phyloP scores from a whole-genome alignment of 129 eudicot genomes.

The Gnaphalium uliginosum region DNA sequence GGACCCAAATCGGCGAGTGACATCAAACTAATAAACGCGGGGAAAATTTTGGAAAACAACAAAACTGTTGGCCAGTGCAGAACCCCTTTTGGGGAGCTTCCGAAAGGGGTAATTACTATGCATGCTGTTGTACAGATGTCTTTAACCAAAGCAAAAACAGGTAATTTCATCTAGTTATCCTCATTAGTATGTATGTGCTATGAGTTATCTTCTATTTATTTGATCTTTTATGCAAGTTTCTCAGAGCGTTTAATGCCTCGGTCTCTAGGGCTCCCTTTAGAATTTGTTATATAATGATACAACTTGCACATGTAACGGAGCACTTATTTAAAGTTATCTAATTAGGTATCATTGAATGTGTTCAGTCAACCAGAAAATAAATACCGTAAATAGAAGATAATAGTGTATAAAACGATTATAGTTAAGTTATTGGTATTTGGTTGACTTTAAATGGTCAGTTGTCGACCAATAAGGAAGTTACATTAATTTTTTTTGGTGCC shows the following conservation, averaged over 20 bases:
- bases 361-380: not conserved
- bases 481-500: not conserved
- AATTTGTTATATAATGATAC: conserved; percentile 1
- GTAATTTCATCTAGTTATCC: conserved; percentile 37
- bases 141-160: conserved; percentile 81
- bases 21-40: conserved; percentile 78
- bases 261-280: not conserved
- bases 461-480: not conserved
- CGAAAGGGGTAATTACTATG: conserved; percentile 86
- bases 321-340: not conserved
- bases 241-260: conserved; percentile 4
- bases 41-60: conserved; percentile 86
- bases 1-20: conserved; percentile 82
- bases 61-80: conserved; percentile 86
- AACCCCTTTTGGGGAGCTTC: conserved; percentile 81
- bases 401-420: not conserved
- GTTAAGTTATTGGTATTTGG: not conserved
- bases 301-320: not conserved
- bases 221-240: not conserved
- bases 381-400: not conserved
- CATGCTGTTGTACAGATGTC: conserved; percentile 98
- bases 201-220: conserved; percentile 3
- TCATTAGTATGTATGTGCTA: not conserved
- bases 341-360: not conserved
- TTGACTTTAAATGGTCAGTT: not conserved